These are phyloP conservation scores for Pythium coloratum DNA, from an alignment of 352 stramenopile species.

Conservation along the genomic window DNA sequence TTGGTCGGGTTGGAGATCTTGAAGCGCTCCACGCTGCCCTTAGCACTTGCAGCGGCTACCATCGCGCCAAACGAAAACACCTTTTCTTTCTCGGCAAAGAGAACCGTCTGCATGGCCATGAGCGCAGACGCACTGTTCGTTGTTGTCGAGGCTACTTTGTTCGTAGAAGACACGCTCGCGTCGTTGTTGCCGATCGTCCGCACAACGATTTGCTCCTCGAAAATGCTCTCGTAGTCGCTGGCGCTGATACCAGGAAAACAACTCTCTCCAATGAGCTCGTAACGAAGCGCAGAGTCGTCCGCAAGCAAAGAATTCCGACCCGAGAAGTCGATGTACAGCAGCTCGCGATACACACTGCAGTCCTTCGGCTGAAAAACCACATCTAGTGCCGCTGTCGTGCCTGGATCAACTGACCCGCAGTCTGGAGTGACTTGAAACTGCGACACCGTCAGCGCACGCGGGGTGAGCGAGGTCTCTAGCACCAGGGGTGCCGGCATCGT, in stretches of 20 bases:
- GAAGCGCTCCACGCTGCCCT: conserved; percentile 89
- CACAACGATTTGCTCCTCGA: conserved; percentile 95
- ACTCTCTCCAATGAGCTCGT: conserved; percentile 91
- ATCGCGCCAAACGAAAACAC: conserved; percentile 90
- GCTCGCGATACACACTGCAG: conserved; percentile 68
- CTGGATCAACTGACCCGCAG: conserved; percentile 83
- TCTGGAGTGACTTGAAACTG: conserved; percentile 84
- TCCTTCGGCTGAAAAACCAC: conserved; percentile 84
- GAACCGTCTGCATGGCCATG: conserved; percentile 51
- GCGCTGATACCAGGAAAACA: conserved; percentile 92
- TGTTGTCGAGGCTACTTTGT: neutral
- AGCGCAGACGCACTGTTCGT: conserved; percentile 5
- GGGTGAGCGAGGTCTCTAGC: conserved; percentile 42
- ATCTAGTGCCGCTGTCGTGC: conserved; percentile 64
- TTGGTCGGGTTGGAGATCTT: conserved; percentile 96
- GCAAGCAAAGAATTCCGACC: conserved; percentile 49
- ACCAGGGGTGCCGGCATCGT: conserved; percentile 20
- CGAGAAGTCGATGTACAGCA: conserved; percentile 72
- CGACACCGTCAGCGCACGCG: conserved; percentile 48
- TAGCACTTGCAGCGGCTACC: conserved; percentile 55
- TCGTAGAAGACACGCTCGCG: neutral
- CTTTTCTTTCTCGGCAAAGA: conserved; percentile 85
- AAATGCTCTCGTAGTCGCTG: conserved; percentile 89
- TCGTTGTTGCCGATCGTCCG: conserved; percentile 55
- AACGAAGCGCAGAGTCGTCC: conserved; percentile 52